phyloP scores from a whole-genome alignment of 805 yeast species.

The Yamadazyma endophytica region DNA sequence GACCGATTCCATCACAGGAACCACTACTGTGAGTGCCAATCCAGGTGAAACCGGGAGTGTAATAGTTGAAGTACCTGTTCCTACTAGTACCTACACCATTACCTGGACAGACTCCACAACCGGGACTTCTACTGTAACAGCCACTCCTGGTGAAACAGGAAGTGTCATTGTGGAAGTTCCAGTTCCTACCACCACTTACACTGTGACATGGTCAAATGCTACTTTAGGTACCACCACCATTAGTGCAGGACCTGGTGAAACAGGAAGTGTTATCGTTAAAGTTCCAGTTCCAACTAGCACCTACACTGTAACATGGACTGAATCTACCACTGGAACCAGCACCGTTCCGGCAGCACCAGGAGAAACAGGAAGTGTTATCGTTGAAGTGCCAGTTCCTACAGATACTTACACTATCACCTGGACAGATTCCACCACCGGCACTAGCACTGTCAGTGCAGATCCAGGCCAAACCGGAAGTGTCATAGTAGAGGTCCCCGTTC shows the following conservation, averaged over 20 bases:
- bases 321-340: constrained; percentile 11
- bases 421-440: constrained; percentile 7
- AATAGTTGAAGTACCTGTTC: constrained; percentile 17
- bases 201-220: constrained; percentile 7
- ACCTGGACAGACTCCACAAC: constrained; percentile 11
- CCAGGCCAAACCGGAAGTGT: constrained; percentile 9
- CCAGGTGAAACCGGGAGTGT: constrained; percentile 19
- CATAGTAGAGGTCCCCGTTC: constrained; percentile 14
- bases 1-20: constrained; percentile 5
- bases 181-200: constrained; percentile 12
- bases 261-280: constrained; percentile 17
- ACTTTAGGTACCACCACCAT: constrained; percentile 3
- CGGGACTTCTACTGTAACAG: constrained; percentile 3
- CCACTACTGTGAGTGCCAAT: constrained; percentile 5
- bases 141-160: constrained; percentile 9
- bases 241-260: constrained; percentile 15
- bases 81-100: constrained; percentile 11
- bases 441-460: constrained; percentile 4
- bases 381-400: constrained; percentile 13
- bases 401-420: constrained; percentile 13
- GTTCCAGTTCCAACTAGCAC: constrained; percentile 17
- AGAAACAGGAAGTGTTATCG: constrained; percentile 15
- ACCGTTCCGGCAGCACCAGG: constrained; percentile 13
- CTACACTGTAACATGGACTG: constrained; percentile 12
- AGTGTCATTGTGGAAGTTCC: constrained; percentile 14